Evolutionary conservation across 2,329 filamentous ascomycete species (phyloP), one percentile per base, ranked within the genome.

Genomic region (Colletotrichum eremochloae): DNA sequence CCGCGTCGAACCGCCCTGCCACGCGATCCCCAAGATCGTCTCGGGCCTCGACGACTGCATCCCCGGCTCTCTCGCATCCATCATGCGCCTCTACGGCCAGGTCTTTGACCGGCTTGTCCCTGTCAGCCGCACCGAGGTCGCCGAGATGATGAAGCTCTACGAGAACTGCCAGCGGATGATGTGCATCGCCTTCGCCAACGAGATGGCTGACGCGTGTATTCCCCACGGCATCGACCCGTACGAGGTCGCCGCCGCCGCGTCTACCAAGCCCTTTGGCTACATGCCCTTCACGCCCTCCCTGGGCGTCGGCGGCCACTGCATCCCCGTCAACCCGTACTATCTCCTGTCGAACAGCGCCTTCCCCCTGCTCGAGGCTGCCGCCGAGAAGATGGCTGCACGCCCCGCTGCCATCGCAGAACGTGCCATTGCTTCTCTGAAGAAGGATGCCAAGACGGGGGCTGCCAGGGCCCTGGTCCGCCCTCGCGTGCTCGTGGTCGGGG

Each of bases 71-170:
- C 76, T 83, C 15, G 67, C 77, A 1, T 76, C 76, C 18, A 83
- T 85, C 65, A 66, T 74, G n/a, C 74, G 75, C 12, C 69, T 84
- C n/a, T 85, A 85, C 74, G 76, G 75, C 11, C 75, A 73, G 4
- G 81, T 82, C 1, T 84, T 84, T 70, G 77, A 82, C 31, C 77
- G 74, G 1, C 75, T 85, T 31, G 77, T 85, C 11, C 80, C 81
- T 0, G 82, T 84, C 40, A 80, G 79, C 61, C 77, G 76, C 56
- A 82, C 83, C 1, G 84, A 85, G 71, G 82, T 84, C 2, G 83
- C 84, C 14, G 83, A 85, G 74, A 85, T 85, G 83, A 82, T 80
- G 55, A 85, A 85, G 74, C 75, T 85, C 8, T 85, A 84, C 75
- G 83, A 85, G 68, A 85, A 85, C 74, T 85, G 84, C 76, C 81